Conservation (phyloP, 768 basidiomycete species). For the Rubroboletus satanas region DNA sequence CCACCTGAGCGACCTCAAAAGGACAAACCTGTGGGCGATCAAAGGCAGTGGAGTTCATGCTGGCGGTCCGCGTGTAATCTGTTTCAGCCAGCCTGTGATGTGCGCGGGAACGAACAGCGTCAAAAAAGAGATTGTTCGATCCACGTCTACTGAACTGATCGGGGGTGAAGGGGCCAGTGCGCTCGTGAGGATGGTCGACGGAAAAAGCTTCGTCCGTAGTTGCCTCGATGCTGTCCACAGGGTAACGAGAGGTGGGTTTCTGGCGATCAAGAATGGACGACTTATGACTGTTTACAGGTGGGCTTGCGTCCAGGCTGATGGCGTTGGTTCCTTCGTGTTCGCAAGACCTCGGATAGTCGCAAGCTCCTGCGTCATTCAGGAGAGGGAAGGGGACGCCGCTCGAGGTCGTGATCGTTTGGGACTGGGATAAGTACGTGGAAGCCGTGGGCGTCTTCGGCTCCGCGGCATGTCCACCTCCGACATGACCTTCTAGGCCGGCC, state of each 20-base stretch:
- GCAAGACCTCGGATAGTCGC: constrained; percentile 17
- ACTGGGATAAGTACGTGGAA: constrained; percentile 33
- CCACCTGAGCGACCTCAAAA: constrained; percentile 16
- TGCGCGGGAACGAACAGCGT: constrained; percentile 30
- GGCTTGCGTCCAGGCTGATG: constrained; percentile 6
- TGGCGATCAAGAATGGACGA: constrained; percentile 19
- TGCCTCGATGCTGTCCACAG: constrained; percentile 15
- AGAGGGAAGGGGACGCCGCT: constrained; percentile 23
- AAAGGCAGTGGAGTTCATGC: constrained; percentile 18
- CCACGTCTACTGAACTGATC: constrained; percentile 32
- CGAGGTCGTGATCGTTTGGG: constrained; percentile 25
- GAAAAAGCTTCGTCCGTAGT: constrained; percentile 10
- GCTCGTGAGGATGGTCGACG: constrained; percentile 13
- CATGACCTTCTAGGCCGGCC: constrained; percentile 26
- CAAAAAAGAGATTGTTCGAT: constrained; percentile 39
- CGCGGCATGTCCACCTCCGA: constrained; percentile 32
- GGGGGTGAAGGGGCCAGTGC: constrained; percentile 6
- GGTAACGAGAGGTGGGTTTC: constrained; percentile 14
- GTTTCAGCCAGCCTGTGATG: constrained; percentile 25
- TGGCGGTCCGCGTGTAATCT: constrained; percentile 18
- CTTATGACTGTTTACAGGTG: constrained; percentile 8
- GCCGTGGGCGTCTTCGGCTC: constrained; percentile 37
- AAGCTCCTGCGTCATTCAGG: constrained; percentile 21
- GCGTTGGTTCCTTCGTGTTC: constrained; percentile 21
- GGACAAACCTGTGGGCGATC: constrained; percentile 25